Conservation (phyloP, 352 stramenopile species). For the Peronospora belbahrii region DNA sequence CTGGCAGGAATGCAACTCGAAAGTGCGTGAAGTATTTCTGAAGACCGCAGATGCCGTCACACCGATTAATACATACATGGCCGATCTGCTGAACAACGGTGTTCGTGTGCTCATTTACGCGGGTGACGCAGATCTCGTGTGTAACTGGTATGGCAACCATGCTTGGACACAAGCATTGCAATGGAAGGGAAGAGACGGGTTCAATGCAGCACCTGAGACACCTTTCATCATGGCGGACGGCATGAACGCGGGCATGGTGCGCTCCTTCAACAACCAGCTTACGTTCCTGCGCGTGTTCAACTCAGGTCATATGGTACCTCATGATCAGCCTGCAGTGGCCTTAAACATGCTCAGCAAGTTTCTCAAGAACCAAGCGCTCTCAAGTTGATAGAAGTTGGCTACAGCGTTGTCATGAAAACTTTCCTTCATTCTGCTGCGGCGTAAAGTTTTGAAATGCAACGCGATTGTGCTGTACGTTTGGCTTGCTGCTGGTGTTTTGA, state of each 20-base stretch:
- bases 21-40: constrained; percentile 85
- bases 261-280: constrained; percentile 37
- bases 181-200: constrained; percentile 85
- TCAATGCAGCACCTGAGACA: constrained; percentile 50
- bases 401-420: background rate
- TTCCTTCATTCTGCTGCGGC: background rate
- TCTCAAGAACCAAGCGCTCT: constrained; percentile 37
- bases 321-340: constrained; percentile 41
- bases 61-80: constrained; percentile 79
- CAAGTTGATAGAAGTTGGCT: background rate
- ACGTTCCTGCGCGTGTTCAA: constrained; percentile 58
- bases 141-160: constrained; percentile 94
- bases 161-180: constrained; percentile 89
- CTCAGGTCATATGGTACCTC: constrained; percentile 57
- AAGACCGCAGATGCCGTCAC: constrained; percentile 86
- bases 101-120: constrained; percentile 91
- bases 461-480: background rate
- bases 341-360: constrained; percentile 65
- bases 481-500: background rate
- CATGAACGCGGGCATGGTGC: constrained; percentile 23
- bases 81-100: constrained; percentile 73
- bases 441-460: background rate
- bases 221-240: constrained; percentile 11
- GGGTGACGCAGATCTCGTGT: constrained; percentile 95
- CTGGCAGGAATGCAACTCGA: constrained; percentile 90